A percentile compares a stretch with the other conserved stretches of the same genome.
These are phyloP conservation scores for Salvia miltiorrhiza DNA, from an alignment of 257 asterid genomes.

Conservation along the genomic window DNA sequence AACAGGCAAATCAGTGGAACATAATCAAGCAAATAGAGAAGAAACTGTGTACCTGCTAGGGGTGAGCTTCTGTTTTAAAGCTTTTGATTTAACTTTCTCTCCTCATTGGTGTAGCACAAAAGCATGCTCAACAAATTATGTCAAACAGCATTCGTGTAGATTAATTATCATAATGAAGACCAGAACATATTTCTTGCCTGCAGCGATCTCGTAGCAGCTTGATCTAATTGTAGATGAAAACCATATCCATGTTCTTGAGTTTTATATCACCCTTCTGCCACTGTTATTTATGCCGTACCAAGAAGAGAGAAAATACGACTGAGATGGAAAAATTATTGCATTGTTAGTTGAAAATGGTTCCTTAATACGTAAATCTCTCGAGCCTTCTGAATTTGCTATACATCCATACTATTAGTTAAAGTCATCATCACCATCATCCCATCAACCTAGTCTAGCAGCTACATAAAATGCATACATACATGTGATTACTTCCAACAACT, in stretches of 20 bases:
- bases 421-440: not conserved
- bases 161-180: not conserved
- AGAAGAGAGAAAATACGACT: too few species aligned
- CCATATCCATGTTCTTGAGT: not conserved
- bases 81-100: not conserved
- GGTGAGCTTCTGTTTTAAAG: not conserved
- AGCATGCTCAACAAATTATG: not conserved
- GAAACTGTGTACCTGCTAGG: not conserved
- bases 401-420: not conserved
- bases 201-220: not conserved
- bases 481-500: slow-evolving; percentile 1
- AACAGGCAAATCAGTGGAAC: not conserved
- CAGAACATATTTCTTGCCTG: not conserved
- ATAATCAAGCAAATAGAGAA: not conserved
- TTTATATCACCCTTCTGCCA: not conserved
- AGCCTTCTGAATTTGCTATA: not conserved
- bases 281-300: not conserved
- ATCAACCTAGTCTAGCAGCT: slow-evolving; percentile 7
- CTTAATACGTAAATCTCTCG: not conserved
- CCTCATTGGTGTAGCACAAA: not conserved
- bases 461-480: not conserved
- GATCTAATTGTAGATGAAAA: not conserved
- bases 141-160: not conserved
- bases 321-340: not conserved
- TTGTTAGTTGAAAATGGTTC: not conserved